Evolutionary conservation across 176 grass and related monocot species (phyloP).

Genomic region (Themeda triandra): DNA sequence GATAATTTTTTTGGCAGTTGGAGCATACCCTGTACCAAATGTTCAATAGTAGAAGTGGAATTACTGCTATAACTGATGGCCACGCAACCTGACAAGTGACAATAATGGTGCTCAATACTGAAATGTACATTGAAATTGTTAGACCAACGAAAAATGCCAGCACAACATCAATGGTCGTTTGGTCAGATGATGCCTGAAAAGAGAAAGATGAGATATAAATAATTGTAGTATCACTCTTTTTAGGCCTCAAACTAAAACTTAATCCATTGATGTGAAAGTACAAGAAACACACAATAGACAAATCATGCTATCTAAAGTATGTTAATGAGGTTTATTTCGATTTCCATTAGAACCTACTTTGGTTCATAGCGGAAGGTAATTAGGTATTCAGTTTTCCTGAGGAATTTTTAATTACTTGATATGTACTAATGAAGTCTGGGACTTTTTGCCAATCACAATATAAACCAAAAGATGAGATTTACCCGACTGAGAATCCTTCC

Average conservation of each 20-base stretch:
- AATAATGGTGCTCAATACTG: slow-evolving; percentile 66
- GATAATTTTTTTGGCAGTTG: neutral
- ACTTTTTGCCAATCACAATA: neutral
- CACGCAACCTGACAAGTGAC: slow-evolving; percentile 90
- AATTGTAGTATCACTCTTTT: neutral
- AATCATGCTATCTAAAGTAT: neutral
- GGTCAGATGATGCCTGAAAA: slow-evolving; percentile 93
- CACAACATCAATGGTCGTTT: slow-evolving; percentile 83
- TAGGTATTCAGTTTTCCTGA: neutral
- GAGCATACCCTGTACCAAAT: slow-evolving; percentile 92
- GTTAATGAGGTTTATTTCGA: neutral
- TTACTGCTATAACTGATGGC: slow-evolving; percentile 74
- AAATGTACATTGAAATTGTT: slow-evolving; percentile 84
- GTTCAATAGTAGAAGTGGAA: slow-evolving; percentile 80
- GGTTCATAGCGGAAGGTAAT: neutral
- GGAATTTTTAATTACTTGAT: neutral
- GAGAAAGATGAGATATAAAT: neutral
- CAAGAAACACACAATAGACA: neutral
- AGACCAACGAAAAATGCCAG: slow-evolving; percentile 83
- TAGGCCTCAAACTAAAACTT: neutral
- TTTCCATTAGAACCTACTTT: neutral
- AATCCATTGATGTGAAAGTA: neutral
- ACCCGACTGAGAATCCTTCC: slow-evolving; percentile 98
- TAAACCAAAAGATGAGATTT: slow-evolving; percentile 5
- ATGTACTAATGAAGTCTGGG: neutral